These are phyloP conservation scores for Aspergillus sclerotiicarbonarius DNA, from an alignment of 495 filamentous ascomycete species.

Conservation along the genomic window DNA sequence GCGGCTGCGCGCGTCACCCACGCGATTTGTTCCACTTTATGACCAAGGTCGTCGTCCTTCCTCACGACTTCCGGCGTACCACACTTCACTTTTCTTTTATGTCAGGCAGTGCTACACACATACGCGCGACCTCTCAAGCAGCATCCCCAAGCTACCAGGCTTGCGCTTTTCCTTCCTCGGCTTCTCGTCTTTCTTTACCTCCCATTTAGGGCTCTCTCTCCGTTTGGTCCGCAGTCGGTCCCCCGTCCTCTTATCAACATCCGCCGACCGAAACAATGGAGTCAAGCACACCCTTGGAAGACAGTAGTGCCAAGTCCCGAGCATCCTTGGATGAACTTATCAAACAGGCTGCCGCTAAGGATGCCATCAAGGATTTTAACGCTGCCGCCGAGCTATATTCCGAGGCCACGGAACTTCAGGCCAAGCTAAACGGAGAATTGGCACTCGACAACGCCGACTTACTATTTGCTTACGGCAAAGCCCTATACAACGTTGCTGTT, in stretches of 20 bases:
- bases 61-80: background rate
- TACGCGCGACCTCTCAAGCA: background rate
- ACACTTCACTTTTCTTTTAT: background rate
- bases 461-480: constrained; percentile 88
- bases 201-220: background rate
- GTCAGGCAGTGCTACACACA: background rate
- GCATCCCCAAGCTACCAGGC: background rate
- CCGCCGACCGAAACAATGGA: constrained; percentile 23
- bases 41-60: background rate
- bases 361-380: constrained; percentile 81
- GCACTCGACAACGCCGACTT: constrained; percentile 86
- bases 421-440: constrained; percentile 88
- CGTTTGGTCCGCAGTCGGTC: background rate
- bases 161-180: background rate
- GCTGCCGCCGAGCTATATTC: constrained; percentile 83
- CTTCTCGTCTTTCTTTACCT: background rate
- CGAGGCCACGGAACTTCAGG: constrained; percentile 84
- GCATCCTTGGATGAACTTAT: constrained; percentile 46
- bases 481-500: constrained; percentile 88
- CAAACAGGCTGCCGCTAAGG: constrained; percentile 63
- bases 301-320: constrained; percentile 18
- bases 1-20: background rate
- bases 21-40: background rate
- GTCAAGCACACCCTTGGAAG: constrained; percentile 7
- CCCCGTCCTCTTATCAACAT: constrained; percentile 10